Conservation (phyloP, 768 basidiomycete genomes). For the Mycena alexandri region DNA sequence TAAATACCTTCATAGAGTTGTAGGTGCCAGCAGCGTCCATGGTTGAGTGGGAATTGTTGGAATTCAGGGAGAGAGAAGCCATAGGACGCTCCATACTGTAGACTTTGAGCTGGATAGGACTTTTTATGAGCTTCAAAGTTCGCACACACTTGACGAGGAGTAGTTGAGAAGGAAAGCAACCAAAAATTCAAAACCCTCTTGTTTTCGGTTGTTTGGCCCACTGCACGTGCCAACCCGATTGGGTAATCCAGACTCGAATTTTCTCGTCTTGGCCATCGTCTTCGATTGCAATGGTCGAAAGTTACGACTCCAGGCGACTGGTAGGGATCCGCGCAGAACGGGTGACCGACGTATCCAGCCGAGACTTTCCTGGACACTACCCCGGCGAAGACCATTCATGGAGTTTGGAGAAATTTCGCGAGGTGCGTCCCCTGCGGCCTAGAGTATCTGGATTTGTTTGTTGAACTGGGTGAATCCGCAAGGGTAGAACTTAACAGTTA, state of each 20-base stretch:
- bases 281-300: constrained; percentile 11
- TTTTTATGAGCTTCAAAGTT: no score
- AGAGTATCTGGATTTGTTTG: constrained; percentile 23
- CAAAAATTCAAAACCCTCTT: constrained; percentile 7
- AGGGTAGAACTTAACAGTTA: constrained; percentile 78
- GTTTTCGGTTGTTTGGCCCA: neutral
- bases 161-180: neutral
- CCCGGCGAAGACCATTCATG: constrained; percentile 89
- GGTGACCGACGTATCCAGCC: constrained; percentile 85
- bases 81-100: no score
- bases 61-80: no score
- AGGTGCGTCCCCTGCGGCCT: constrained; percentile 63
- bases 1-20: no score
- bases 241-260: neutral
- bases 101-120: no score
- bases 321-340: constrained; percentile 80
- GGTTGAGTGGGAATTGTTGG: no score
- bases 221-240: neutral
- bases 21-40: no score
- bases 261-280: neutral
- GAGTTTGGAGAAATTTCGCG: constrained; percentile 79
- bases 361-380: constrained; percentile 92
- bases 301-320: constrained; percentile 58
- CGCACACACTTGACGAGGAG: neutral
- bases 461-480: constrained; percentile 42